Evolutionary conservation across 2,329 filamentous ascomycete species (phyloP).

Genomic region (Cadophora malorum): DNA sequence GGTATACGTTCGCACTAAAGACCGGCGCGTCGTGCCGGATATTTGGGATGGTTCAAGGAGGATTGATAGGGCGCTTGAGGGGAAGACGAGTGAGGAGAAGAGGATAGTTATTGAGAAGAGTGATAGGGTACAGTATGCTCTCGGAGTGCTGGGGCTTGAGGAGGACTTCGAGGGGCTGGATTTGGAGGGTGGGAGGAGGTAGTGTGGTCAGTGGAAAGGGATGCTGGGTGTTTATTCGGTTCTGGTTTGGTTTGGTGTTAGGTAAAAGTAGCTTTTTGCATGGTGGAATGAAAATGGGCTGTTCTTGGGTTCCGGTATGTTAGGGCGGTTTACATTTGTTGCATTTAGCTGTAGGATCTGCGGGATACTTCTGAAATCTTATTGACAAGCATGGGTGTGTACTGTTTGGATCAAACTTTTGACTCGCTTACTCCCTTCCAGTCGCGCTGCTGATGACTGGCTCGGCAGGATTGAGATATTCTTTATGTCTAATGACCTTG

Average conservation of each 20-base stretch:
- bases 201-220: background rate
- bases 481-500: conserved; percentile 23
- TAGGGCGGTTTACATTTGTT: background rate
- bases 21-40: conserved; percentile 46
- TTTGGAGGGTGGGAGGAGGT: conserved; percentile 48
- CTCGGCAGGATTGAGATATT: background rate
- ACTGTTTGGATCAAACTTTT: background rate
- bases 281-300: background rate
- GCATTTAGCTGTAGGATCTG: conserved; percentile 7
- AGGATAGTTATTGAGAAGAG: conserved; percentile 66
- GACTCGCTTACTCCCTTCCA: background rate
- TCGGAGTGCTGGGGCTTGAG: conserved; percentile 81
- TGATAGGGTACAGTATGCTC: conserved; percentile 74
- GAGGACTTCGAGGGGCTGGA: conserved; percentile 72
- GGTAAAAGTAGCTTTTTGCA: conserved; percentile 3
- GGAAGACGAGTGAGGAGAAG: conserved; percentile 52
- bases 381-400: background rate
- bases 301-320: background rate
- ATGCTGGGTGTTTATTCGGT: background rate
- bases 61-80: conserved; percentile 58
- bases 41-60: conserved; percentile 59
- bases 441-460: background rate
- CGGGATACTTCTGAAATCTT: background rate
- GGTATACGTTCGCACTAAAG: conserved; percentile 64
- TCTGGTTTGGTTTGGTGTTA: background rate